Base-by-base conservation (phyloP, 1,139 yeast genomes). In the Yamadazyma aaseri region DNA sequence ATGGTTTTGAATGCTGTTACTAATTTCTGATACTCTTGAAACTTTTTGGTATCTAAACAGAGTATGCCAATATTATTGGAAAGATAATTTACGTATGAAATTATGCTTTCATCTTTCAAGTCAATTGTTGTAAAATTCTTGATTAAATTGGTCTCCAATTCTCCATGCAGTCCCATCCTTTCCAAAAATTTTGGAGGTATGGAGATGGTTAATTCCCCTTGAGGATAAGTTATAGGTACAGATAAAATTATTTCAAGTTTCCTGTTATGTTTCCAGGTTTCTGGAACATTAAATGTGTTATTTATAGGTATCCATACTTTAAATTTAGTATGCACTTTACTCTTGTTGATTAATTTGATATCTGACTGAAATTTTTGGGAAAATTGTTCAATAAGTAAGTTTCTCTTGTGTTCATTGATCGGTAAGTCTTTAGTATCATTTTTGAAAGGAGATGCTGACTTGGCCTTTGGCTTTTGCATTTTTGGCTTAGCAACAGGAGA, bases 41-140 rank as follows among this genome's bases (percentile, higher is more conserved):
- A 60, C 13, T 45, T 51, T 1, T 32, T 31, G 6, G 35, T 36
- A 5, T 39, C 41, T 21, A 48, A 34, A 32, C 61, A 49, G 35
- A 62, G 60, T 11, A 39, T 35, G 2, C 51, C 54, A 29, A 63
- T 37, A 35, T 63, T 53, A 32, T 60, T 61, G 5, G 53, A 45
- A 16, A 65, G 38, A 48, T 60, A 60, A 40, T 64, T 65, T 28
- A 63, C 39, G 9, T 46, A 44, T 9, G 46, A 44, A 11, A 61
- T 50, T 15, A 64, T 44, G 37, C 42, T 51, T 4, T 41, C 30
- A 7, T 47, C 33, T 1, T 41, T 44, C 38, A 53, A 53, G 8
- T 41, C 36, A 26, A 41, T 47, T 5, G 28, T 30, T 18, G 42
- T 41, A 15, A 58, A 51, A 38, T 63, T 59, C 7, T 38, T 20